phyloP scores from a whole-genome alignment of 768 basidiomycete genomes.

The Hebeloma cylindrosporum region DNA sequence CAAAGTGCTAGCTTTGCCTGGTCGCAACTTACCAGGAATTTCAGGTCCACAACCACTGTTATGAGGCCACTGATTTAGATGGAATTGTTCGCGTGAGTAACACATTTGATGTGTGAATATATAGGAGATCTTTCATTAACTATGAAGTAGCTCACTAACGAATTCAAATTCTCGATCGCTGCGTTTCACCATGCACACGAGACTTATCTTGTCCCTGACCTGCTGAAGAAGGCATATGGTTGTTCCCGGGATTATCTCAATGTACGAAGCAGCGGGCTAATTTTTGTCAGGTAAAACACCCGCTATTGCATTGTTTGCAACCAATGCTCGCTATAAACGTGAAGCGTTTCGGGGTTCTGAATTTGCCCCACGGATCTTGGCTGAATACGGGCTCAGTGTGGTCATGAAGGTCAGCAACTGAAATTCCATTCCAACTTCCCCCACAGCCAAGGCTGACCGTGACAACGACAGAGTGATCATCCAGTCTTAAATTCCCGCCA shows the following conservation, averaged over 20 bases:
- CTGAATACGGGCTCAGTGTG: slow-evolving; percentile 66
- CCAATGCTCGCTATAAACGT: slow-evolving; percentile 58
- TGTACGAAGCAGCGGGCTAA: not conserved
- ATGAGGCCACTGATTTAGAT: slow-evolving; percentile 68
- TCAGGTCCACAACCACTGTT: slow-evolving; percentile 58
- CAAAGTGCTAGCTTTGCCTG: not conserved
- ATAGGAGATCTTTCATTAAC: not conserved
- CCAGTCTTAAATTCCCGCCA: slow-evolving; percentile 64
- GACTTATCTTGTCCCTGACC: slow-evolving; percentile 81
- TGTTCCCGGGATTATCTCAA: slow-evolving; percentile 9
- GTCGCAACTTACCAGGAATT: not conserved
- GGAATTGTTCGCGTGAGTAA: slow-evolving; percentile 56
- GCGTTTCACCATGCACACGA: slow-evolving; percentile 82
- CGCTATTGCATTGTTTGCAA: slow-evolving; percentile 73
- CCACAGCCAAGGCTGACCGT: not conserved
- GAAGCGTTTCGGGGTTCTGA: slow-evolving; percentile 81
- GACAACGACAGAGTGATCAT: slow-evolving; percentile 56
- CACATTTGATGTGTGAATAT: not conserved
- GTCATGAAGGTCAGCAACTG: slow-evolving; percentile 61
- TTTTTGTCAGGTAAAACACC: slow-evolving; percentile 53
- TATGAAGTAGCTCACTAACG: slow-evolving; percentile 47
- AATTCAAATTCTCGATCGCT: slow-evolving; percentile 71
- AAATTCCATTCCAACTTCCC: not conserved
- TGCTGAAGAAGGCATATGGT: slow-evolving; percentile 73
- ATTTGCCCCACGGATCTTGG: slow-evolving; percentile 70